Base-by-base conservation (phyloP, 352 stramenopile genomes). In the Phytopythium sindhum region DNA sequence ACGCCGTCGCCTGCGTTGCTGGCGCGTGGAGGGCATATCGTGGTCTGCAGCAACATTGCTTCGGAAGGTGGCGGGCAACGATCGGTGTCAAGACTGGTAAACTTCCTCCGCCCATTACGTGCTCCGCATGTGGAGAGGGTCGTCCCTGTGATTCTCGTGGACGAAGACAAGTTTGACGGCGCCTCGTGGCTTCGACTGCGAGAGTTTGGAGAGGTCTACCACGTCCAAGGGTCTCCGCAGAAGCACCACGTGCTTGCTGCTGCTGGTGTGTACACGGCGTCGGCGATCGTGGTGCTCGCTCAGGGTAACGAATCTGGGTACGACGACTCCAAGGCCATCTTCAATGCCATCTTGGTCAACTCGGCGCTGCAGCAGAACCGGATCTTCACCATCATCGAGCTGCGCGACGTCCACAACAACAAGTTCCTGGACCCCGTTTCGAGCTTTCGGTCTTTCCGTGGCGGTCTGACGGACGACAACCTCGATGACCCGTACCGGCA, bases 311-410 rank as follows among this genome's bases (percentile, higher is more conserved):
- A 88, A 55, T 66, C 77, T 28, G 84, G 81, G 2, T 89, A 91
- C 29, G 81, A 91, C 64, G 86, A 95, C 67, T 93, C 86, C 0
- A 93, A 93, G 63, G 82, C 84, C 8, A 92, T 95, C 28, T 93
- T 95, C 59, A 95, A 93, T 51, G 85, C 86, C 5, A 93, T 93
- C 48, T 73, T 95, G 19, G 71, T 95, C 24, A 91, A 90, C 67
- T 78, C 78, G 9, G 86, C 86, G 15, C 66, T 92, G 17, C 70
- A 89, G 58, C 73, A 72, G 33, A 88, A 75, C 63, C 51, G 75
- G 33, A 89, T 90, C 31, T 95, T 95, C 65, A 93, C 86, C 2
- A 93, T 95, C 61, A 89, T 95, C 29, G 86, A 95, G 65, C 75
- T 95, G 12, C 81, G 86, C 47, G 85, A 95, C 58, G 81, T 91